These are phyloP conservation scores for Pinus tabuliformis DNA, from an alignment of 75 land plant genomes.

Conservation along the genomic window DNA sequence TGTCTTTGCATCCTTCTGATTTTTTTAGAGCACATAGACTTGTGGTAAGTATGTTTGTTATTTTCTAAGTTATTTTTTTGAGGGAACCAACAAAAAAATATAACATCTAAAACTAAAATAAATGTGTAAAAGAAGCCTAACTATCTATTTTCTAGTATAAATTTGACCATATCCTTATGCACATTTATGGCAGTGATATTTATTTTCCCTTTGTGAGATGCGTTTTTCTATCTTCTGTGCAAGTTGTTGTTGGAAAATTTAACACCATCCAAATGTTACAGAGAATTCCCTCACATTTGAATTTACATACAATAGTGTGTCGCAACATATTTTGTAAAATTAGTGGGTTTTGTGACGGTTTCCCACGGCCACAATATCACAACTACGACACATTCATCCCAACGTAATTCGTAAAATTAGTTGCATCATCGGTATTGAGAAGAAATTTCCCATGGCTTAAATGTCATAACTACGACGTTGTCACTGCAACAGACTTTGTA, in stretches of 20 bases:
- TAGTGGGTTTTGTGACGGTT: no score
- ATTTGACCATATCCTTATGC: not conserved
- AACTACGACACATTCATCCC: no score
- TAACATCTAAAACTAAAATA: not conserved
- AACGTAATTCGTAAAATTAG: no score
- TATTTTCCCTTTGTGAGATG: not conserved
- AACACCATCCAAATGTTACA: no score
- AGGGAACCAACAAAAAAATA: not conserved
- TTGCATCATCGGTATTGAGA: no score
- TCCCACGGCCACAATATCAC: no score
- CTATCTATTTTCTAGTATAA: not conserved
- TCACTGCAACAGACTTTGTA: no score
- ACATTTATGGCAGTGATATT: constrained; percentile 6
- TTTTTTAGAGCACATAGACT: constrained; percentile 66
- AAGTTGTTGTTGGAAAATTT: constrained; percentile 37
- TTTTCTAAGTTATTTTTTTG: not conserved
- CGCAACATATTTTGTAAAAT: no score
- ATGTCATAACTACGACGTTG: no score
- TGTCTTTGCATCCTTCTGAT: constrained; percentile 79
- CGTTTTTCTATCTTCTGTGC: constrained; percentile 10
- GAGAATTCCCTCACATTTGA: no score
- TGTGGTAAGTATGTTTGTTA: constrained; percentile 53
- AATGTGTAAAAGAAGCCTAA: not conserved
- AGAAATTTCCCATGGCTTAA: no score
- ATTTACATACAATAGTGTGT: no score